Conservation (phyloP, 352 stramenopile genomes). For the Phytopythium oedochilum region DNA sequence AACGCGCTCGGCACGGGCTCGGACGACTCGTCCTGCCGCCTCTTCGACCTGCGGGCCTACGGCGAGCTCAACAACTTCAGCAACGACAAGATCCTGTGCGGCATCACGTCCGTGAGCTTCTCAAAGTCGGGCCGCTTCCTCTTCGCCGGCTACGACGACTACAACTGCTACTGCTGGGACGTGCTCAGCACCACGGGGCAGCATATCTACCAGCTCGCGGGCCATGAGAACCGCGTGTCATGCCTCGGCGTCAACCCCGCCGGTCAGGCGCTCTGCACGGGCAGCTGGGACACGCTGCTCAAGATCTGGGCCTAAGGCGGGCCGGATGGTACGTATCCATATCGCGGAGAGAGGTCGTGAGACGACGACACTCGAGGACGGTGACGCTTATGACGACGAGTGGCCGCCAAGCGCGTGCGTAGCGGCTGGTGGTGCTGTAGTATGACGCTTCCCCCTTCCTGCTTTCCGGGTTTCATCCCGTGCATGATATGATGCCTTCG, state of each 20-base stretch:
- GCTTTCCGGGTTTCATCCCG: neutral
- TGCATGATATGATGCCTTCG: too few species aligned
- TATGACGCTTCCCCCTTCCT: neutral
- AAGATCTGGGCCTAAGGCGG: slow-evolving; percentile 93
- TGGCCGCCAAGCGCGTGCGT: neutral
- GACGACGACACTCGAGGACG: neutral
- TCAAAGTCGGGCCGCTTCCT: slow-evolving; percentile 94
- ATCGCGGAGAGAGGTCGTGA: neutral
- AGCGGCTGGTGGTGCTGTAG: neutral
- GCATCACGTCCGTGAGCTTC: slow-evolving; percentile 97
- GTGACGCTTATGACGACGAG: neutral
- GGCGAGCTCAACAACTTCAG: slow-evolving; percentile 97
- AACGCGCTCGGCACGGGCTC: slow-evolving; percentile 94
- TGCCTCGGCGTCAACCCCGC: slow-evolving; percentile 95
- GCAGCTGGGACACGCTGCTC: slow-evolving; percentile 98
- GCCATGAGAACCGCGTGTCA: slow-evolving; percentile 96
- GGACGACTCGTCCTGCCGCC: slow-evolving; percentile 95
- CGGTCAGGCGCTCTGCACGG: slow-evolving; percentile 96
- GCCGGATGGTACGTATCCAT: neutral
- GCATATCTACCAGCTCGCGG: slow-evolving; percentile 90
- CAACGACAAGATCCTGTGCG: slow-evolving; percentile 95
- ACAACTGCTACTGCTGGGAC: slow-evolving; percentile 98
- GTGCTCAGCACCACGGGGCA: slow-evolving; percentile 86
- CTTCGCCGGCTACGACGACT: slow-evolving; percentile 98
- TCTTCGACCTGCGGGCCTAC: slow-evolving; percentile 97